phyloP scores from a whole-genome alignment of 1,284 basidiomycete species.

The Psilocybe mexicana region DNA sequence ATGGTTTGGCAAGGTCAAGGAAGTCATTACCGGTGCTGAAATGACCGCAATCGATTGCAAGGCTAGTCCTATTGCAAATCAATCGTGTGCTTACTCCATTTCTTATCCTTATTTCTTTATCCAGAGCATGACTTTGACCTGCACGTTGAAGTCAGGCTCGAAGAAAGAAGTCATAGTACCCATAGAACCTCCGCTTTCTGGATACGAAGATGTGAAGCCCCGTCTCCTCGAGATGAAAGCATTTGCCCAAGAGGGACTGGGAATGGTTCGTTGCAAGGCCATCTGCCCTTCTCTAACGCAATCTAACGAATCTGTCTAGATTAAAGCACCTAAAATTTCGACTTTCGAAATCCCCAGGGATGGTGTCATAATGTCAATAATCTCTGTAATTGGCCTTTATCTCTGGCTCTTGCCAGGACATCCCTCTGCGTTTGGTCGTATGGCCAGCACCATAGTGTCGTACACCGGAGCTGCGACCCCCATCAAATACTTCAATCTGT shows the following conservation, averaged over 20 bases:
- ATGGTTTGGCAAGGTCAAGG: slow-evolving; percentile 66
- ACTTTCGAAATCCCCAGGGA: slow-evolving; percentile 49
- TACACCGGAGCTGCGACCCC: slow-evolving; percentile 16
- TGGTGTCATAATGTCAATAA: slow-evolving; percentile 17
- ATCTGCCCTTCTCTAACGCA: neutral
- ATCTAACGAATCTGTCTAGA: slow-evolving; percentile 36
- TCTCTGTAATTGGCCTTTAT: slow-evolving; percentile 19
- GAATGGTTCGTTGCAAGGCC: slow-evolving; percentile 55
- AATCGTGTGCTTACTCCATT: neutral
- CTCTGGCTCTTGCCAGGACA: slow-evolving; percentile 17
- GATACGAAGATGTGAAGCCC: slow-evolving; percentile 80
- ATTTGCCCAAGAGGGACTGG: slow-evolving; percentile 68
- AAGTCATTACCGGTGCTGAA: slow-evolving; percentile 54
- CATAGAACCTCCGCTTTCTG: slow-evolving; percentile 68
- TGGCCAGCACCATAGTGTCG: slow-evolving; percentile 22
- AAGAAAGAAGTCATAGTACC: slow-evolving; percentile 53
- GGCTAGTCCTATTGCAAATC: slow-evolving; percentile 31
- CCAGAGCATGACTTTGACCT: slow-evolving; percentile 71
- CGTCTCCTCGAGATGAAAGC: slow-evolving; percentile 74
- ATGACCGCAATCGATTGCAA: slow-evolving; percentile 69
- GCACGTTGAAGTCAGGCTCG: slow-evolving; percentile 50
- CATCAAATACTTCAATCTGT: slow-evolving; percentile 23
- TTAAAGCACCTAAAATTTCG: slow-evolving; percentile 60
- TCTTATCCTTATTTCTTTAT: neutral
- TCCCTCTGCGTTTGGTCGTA: slow-evolving; percentile 21